phyloP scores from a whole-genome alignment of 495 filamentous ascomycete species.

The Chaetomium cochliodes region DNA sequence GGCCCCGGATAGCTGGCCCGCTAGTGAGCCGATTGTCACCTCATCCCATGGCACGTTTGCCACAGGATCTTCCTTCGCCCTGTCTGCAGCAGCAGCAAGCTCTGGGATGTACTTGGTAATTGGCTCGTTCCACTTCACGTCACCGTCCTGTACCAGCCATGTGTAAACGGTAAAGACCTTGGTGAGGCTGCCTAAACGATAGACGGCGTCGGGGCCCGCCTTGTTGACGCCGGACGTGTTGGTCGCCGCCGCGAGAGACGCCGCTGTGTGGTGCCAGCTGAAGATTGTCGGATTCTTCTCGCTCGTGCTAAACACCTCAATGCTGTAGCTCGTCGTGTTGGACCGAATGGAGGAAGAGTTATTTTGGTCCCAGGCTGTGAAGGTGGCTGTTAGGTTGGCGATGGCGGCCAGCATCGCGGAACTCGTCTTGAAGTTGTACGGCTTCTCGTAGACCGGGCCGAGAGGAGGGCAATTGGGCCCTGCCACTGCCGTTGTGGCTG shows the following conservation, averaged over 20 bases:
- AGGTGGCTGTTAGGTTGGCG: conserved; percentile 39
- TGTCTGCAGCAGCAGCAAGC: conserved; percentile 39
- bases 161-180: conserved; percentile 52
- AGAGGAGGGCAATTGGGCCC: conserved; percentile 49
- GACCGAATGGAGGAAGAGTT: conserved; percentile 36
- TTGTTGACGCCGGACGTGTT: conserved; percentile 39
- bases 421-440: conserved; percentile 38
- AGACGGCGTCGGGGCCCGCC: conserved; percentile 49
- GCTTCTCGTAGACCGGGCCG: conserved; percentile 50
- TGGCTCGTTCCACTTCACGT: conserved; percentile 43
- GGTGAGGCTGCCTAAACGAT: conserved; percentile 51
- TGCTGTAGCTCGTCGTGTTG: conserved; percentile 51
- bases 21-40: conserved; percentile 54
- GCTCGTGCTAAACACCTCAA: conserved; percentile 52
- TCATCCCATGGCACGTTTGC: conserved; percentile 52
- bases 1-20: conserved; percentile 54
- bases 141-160: conserved; percentile 47
- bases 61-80: conserved; percentile 39
- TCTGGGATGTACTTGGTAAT: conserved; percentile 59
- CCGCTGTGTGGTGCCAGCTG: conserved; percentile 50
- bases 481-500: conserved; percentile 22
- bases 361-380: conserved; percentile 37
- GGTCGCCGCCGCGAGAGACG: conserved; percentile 28
- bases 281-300: conserved; percentile 42
- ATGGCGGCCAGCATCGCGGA: conserved; percentile 37